Evolutionary conservation across 768 basidiomycete species (phyloP).

Genomic region (Cytidiella melzeri): DNA sequence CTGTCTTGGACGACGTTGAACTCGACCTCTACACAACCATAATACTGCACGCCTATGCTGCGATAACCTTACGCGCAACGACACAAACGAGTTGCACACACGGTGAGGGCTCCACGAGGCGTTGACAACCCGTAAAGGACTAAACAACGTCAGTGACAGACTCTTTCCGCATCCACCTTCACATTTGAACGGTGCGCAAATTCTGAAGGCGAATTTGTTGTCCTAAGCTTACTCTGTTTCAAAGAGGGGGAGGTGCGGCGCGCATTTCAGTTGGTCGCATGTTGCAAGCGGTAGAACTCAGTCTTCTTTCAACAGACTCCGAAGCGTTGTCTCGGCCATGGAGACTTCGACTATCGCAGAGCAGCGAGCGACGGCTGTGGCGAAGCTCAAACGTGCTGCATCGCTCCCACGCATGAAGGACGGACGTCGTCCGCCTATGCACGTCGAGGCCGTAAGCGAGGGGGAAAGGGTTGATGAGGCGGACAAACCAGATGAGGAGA

Average conservation of each 20-base stretch:
- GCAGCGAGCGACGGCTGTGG: slow-evolving; percentile 82
- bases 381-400: slow-evolving; percentile 87
- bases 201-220: background rate
- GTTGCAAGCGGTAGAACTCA: background rate
- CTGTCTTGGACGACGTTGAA: too few species aligned
- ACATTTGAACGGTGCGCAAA: background rate
- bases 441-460: slow-evolving; percentile 75
- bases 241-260: background rate
- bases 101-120: slow-evolving; percentile 7
- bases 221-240: background rate
- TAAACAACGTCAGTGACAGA: background rate
- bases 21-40: too few species aligned
- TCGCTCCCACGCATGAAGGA: slow-evolving; percentile 90
- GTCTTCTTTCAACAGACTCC: slow-evolving; percentile 21
- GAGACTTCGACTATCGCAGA: slow-evolving; percentile 50
- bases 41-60: too few species aligned
- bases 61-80: background rate
- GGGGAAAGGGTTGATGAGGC: slow-evolving; percentile 52
- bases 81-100: background rate
- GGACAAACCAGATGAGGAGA: slow-evolving; percentile 31
- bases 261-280: background rate
- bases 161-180: slow-evolving; percentile 6
- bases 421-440: slow-evolving; percentile 84
- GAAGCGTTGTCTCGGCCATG: slow-evolving; percentile 25
- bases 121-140: background rate